Evolutionary conservation across 2,329 filamentous ascomycete genomes (phyloP).

Genomic region (Fusarium keratoplasticum): DNA sequence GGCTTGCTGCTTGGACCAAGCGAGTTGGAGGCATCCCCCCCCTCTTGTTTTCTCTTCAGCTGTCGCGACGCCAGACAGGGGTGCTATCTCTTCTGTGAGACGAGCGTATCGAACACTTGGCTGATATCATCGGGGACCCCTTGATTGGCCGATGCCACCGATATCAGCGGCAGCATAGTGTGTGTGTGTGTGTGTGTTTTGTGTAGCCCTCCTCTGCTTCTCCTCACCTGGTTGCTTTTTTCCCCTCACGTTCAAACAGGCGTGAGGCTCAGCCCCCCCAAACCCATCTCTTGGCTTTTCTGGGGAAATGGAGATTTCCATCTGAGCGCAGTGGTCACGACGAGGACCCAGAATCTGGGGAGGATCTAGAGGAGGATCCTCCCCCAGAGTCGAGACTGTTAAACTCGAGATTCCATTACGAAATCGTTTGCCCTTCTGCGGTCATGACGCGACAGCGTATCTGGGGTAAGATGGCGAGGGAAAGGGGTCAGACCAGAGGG

Average conservation of each 20-base stretch:
- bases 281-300: conserved; percentile 32
- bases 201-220: background rate
- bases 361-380: background rate
- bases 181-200: background rate
- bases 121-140: conserved; percentile 34
- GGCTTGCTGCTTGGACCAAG: background rate
- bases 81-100: conserved; percentile 22
- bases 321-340: conserved; percentile 12
- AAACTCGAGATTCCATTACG: conserved; percentile 32
- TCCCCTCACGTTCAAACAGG: conserved; percentile 29
- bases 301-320: conserved; percentile 27
- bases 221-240: conserved; percentile 5
- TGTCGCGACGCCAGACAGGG: background rate
- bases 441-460: conserved; percentile 8
- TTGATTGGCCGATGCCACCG: conserved; percentile 30
- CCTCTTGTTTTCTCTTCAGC: background rate
- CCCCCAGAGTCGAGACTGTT: conserved; percentile 29
- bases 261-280: conserved; percentile 11
- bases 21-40: conserved; percentile 22
- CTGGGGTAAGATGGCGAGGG: conserved; percentile 20
- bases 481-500: conserved; percentile 19
- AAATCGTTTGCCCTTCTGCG: conserved; percentile 29
- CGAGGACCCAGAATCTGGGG: conserved; percentile 31
- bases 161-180: conserved; percentile 15
- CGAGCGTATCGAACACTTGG: background rate